Percentiles rank a stretch among this genome's conserved stretches.
Evolutionary conservation across 176 grass and related monocot species (phyloP).

Genomic region (Aegilops sharonensis): DNA sequence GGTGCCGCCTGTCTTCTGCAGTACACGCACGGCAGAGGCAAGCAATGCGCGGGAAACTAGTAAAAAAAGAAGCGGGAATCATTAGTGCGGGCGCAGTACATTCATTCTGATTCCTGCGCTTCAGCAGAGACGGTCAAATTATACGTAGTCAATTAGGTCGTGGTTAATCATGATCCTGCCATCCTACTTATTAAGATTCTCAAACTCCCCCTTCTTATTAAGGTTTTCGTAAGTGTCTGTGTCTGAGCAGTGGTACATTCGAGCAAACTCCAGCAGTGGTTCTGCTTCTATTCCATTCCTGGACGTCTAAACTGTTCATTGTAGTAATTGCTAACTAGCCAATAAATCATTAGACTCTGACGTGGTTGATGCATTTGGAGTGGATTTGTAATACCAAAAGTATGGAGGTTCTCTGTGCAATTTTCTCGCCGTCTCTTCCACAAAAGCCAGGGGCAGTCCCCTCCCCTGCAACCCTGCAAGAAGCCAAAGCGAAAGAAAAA

Average conservation of each 20-base stretch:
- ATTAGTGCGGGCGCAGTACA: not conserved
- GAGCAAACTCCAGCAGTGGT: too few relatives aligned
- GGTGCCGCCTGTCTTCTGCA: not conserved
- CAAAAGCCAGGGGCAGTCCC: not conserved
- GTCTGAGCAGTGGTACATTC: too few relatives aligned
- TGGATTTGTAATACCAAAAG: too few relatives aligned
- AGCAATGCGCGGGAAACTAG: slow-evolving; percentile 9
- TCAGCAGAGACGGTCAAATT: not conserved
- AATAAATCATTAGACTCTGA: too few relatives aligned
- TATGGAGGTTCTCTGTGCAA: not conserved
- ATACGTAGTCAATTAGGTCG: not conserved
- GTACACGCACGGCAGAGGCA: not conserved
- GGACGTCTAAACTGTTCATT: too few relatives aligned
- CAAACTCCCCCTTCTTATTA: not conserved
- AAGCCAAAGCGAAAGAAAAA: slow-evolving; percentile 21
- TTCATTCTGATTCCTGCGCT: not conserved
- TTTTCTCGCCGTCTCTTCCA: not conserved
- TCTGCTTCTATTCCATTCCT: too few relatives aligned
- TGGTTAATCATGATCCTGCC: not conserved
- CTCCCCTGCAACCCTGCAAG: not conserved
- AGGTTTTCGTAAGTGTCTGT: too few relatives aligned
- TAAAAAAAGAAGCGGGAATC: not conserved
- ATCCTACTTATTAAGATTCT: not conserved
- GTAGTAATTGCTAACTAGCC: too few relatives aligned
- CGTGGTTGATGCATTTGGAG: too few relatives aligned